Evolutionary conservation across 768 basidiomycete species (phyloP).

Genomic region (Amanita phalloides): DNA sequence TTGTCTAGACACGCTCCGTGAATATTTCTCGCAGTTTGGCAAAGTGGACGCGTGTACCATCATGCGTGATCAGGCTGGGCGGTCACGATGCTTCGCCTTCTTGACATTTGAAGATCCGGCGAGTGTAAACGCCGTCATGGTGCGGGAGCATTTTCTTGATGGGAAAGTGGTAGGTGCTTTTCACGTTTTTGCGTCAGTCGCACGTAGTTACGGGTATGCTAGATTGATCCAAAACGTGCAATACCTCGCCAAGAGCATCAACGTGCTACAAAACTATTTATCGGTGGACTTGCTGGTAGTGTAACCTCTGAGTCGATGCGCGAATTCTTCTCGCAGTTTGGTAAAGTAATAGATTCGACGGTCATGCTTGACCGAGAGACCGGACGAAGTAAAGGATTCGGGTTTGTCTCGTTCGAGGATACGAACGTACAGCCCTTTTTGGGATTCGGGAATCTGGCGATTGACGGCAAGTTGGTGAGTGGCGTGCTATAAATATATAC

Average conservation of each 20-base stretch:
- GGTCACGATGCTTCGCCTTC: slow-evolving; percentile 96
- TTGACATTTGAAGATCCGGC: slow-evolving; percentile 90
- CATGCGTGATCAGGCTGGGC: slow-evolving; percentile 93
- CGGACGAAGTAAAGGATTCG: slow-evolving; percentile 92
- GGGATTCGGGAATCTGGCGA: slow-evolving; percentile 78
- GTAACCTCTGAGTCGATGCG: slow-evolving; percentile 94
- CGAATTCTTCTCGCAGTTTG: slow-evolving; percentile 88
- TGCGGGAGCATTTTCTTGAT: slow-evolving; percentile 88
- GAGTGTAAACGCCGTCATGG: slow-evolving; percentile 93
- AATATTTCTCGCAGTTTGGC: slow-evolving; percentile 94
- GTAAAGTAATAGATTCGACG: slow-evolving; percentile 93
- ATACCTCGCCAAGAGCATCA: slow-evolving; percentile 95
- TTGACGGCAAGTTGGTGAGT: slow-evolving; percentile 90
- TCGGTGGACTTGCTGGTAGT: slow-evolving; percentile 84
- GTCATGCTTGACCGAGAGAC: slow-evolving; percentile 98
- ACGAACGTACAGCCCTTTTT: slow-evolving; percentile 86
- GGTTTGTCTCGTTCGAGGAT: slow-evolving; percentile 93
- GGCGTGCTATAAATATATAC: background rate
- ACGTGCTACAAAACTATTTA: slow-evolving; percentile 89
- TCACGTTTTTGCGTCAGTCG: slow-evolving; percentile 1
- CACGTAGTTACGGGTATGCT: background rate
- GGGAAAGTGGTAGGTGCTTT: slow-evolving; percentile 82
- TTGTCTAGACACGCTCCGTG: slow-evolving; percentile 57
- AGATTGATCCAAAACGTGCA: slow-evolving; percentile 99
- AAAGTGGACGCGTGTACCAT: slow-evolving; percentile 97